Conservation (phyloP, 352 stramenopile genomes). For the Pythium folliculosum region DNA sequence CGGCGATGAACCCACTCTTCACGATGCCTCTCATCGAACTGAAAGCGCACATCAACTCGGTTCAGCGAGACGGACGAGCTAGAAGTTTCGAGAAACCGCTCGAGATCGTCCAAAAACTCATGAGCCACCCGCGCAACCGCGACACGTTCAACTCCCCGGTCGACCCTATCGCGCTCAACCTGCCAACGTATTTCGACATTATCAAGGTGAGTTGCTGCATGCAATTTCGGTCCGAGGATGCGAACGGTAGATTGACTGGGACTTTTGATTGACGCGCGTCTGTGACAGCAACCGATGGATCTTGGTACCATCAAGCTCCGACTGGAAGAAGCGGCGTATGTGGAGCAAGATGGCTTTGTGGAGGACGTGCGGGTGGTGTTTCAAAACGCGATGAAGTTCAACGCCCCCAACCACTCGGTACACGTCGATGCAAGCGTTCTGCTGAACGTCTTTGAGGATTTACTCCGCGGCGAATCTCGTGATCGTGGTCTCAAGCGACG, state of each 20-base stretch:
- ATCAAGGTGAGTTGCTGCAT: slow-evolving; percentile 38
- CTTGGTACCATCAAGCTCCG: slow-evolving; percentile 87
- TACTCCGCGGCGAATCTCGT: slow-evolving; percentile 39
- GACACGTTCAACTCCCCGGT: slow-evolving; percentile 79
- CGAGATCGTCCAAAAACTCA: slow-evolving; percentile 74
- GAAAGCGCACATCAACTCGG: slow-evolving; percentile 61
- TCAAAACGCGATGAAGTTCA: slow-evolving; percentile 90
- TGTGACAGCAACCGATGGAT: slow-evolving; percentile 85
- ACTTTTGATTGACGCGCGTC: slow-evolving; percentile 1
- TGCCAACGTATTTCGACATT: slow-evolving; percentile 73
- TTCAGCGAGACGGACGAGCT: slow-evolving; percentile 60
- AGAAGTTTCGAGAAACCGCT: slow-evolving; percentile 64
- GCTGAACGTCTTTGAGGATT: slow-evolving; percentile 65
- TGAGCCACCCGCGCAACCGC: slow-evolving; percentile 70
- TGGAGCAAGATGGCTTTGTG: slow-evolving; percentile 80
- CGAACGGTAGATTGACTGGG: slow-evolving; percentile 1
- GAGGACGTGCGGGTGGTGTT: slow-evolving; percentile 87
- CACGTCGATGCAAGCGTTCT: slow-evolving; percentile 69
- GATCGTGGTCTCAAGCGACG: slow-evolving; percentile 46
- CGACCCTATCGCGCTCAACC: slow-evolving; percentile 61
- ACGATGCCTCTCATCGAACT: slow-evolving; percentile 66
- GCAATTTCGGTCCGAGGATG: neutral
- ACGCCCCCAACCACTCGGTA: slow-evolving; percentile 74
- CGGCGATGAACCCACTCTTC: slow-evolving; percentile 43
- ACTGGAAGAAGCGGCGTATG: slow-evolving; percentile 81